These are phyloP conservation scores for Xylaria longipes DNA, from an alignment of 495 filamentous ascomycete genomes.

Conservation along the genomic window DNA sequence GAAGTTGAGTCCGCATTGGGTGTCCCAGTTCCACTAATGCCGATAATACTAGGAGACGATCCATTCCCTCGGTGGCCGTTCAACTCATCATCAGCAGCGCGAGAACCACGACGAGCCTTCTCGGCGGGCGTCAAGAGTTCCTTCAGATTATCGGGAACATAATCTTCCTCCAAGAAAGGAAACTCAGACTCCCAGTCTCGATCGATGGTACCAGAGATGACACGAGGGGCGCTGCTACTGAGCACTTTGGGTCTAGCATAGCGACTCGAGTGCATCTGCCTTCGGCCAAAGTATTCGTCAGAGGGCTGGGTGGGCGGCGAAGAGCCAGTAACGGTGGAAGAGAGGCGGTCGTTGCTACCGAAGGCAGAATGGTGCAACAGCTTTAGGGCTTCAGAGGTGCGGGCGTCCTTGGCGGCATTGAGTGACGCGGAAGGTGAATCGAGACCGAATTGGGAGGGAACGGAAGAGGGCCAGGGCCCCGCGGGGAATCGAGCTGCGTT, in stretches of 20 bases:
- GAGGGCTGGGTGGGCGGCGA: conserved; percentile 68
- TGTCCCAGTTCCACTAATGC: conserved; percentile 49
- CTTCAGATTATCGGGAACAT: conserved; percentile 82
- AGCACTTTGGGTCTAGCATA: conserved; percentile 75
- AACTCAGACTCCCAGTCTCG: conserved; percentile 86
- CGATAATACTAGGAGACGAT: conserved; percentile 40
- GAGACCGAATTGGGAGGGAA: conserved; percentile 89
- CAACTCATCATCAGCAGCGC: conserved; percentile 59
- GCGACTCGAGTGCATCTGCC: conserved; percentile 86
- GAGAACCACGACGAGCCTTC: conserved; percentile 81
- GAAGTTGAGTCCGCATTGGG: conserved; percentile 57
- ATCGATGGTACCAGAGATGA: conserved; percentile 57
- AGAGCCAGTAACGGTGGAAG: conserved; percentile 60
- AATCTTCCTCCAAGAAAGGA: conserved; percentile 86
- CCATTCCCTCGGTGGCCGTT: conserved; percentile 55
- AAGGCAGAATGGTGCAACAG: conserved; percentile 86
- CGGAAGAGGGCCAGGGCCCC: conserved; percentile 89
- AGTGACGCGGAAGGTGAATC: conserved; percentile 86
- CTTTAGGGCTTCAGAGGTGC: conserved; percentile 75
- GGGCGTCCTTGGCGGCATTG: conserved; percentile 59
- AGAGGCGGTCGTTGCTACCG: conserved; percentile 59
- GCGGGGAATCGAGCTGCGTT: conserved; percentile 74
- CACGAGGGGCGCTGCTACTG: conserved; percentile 76
- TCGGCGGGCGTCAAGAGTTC: conserved; percentile 93
- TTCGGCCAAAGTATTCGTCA: conserved; percentile 71